Conservation (phyloP, 305 asterid species). For the Fraxinus platypoda region DNA sequence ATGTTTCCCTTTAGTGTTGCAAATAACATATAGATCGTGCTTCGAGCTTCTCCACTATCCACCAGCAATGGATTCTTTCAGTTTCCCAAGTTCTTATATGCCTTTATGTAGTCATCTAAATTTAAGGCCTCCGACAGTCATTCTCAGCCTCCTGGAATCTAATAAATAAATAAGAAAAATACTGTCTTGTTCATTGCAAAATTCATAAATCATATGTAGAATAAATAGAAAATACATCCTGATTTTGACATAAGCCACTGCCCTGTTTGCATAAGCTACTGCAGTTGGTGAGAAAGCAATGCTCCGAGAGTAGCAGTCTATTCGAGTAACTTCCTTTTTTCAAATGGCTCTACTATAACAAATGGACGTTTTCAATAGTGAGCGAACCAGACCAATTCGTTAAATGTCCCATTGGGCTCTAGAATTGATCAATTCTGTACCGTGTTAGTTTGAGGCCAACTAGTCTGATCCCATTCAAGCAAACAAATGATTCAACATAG, state of each 20-base stretch:
- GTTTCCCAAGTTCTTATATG: constrained; percentile 42
- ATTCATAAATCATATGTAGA: background rate
- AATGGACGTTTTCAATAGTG: background rate
- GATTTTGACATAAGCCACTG: constrained; percentile 85
- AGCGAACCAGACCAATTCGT: background rate
- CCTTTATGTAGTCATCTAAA: constrained; percentile 91
- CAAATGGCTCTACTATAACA: background rate
- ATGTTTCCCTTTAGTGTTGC: constrained; percentile 7
- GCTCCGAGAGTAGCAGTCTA: constrained; percentile 93
- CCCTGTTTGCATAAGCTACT: constrained; percentile 89
- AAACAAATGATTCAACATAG: background rate
- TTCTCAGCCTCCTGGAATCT: constrained; percentile 91
- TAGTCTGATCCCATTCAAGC: background rate
- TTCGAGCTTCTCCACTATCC: background rate
- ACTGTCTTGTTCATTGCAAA: background rate
- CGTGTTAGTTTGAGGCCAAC: background rate
- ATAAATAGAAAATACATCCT: constrained; percentile 49
- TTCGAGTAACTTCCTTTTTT: background rate
- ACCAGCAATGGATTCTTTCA: constrained; percentile 84
- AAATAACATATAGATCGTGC: background rate
- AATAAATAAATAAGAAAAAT: constrained; percentile 16
- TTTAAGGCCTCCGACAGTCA: constrained; percentile 90
- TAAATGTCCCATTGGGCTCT: background rate
- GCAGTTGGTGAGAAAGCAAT: constrained; percentile 92
- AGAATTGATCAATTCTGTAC: background rate